Percentiles rank a stretch among this genome's conserved stretches.
Evolutionary conservation across 2,329 filamentous ascomycete species (phyloP).

Genomic region (Aspergillus phoenicis): DNA sequence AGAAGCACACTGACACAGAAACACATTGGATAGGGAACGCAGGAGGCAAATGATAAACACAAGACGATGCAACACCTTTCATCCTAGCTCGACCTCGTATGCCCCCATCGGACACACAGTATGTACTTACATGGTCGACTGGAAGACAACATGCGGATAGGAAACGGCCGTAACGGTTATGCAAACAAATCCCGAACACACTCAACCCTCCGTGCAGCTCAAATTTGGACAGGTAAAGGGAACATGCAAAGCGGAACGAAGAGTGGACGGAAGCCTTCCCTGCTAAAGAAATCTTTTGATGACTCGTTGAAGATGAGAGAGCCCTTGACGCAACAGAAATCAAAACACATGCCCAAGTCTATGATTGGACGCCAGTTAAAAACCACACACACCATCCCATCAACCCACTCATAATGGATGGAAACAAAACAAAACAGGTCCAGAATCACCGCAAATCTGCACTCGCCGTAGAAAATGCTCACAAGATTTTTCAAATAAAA

Average conservation of each 20-base stretch:
- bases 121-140: slow-evolving; percentile 26
- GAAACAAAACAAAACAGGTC: slow-evolving; percentile 30
- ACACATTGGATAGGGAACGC: slow-evolving; percentile 8
- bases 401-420: slow-evolving; percentile 37
- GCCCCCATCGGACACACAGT: slow-evolving; percentile 23
- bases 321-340: slow-evolving; percentile 22
- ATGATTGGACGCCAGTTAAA: slow-evolving; percentile 47
- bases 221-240: slow-evolving; percentile 16
- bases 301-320: slow-evolving; percentile 25
- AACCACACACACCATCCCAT: slow-evolving; percentile 38
- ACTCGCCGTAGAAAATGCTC: slow-evolving; percentile 35
- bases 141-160: slow-evolving; percentile 20
- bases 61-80: slow-evolving; percentile 16
- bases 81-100: slow-evolving; percentile 22
- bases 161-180: slow-evolving; percentile 23
- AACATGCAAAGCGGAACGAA: slow-evolving; percentile 20
- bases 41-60: slow-evolving; percentile 9
- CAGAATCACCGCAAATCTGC: slow-evolving; percentile 34
- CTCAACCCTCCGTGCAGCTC: slow-evolving; percentile 14
- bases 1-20: slow-evolving; percentile 11
- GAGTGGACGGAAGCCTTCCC: slow-evolving; percentile 28
- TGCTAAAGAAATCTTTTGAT: slow-evolving; percentile 27
- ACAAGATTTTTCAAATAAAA: slow-evolving; percentile 24
- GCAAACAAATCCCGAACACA: slow-evolving; percentile 22
- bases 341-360: slow-evolving; percentile 45